Percentiles rank a stretch among this genome's conserved stretches.
Conservation (phyloP, 306 rosid genomes). For the Castanopsis chinensis region DNA sequence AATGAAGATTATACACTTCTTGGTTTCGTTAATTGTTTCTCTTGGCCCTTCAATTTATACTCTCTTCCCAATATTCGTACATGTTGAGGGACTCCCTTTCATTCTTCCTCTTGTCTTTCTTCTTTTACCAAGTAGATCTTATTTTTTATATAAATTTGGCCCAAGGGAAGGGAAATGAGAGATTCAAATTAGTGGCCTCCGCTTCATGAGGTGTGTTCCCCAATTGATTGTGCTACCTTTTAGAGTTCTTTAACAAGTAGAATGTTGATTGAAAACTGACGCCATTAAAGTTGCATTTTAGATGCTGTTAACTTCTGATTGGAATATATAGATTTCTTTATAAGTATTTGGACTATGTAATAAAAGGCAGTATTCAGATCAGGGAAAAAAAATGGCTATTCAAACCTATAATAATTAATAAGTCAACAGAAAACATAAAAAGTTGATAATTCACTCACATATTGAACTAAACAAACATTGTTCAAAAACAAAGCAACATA, state of each 20-base stretch:
- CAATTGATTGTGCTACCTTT: too few relatives aligned
- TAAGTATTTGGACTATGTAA: not conserved
- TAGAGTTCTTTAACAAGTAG: not conserved
- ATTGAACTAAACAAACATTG: conserved; percentile 5
- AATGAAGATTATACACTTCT: not conserved
- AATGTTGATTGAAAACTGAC: not conserved
- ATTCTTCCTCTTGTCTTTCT: not conserved
- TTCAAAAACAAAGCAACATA: conserved; percentile 14
- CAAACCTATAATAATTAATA: not conserved
- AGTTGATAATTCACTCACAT: not conserved
- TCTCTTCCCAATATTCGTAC: too few relatives aligned
- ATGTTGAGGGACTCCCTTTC: not conserved
- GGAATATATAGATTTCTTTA: not conserved
- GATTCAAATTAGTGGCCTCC: too few relatives aligned
- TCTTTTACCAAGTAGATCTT: not conserved
- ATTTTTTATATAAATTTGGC: too few relatives aligned
- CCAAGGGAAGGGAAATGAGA: too few relatives aligned
- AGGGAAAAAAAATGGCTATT: not conserved
- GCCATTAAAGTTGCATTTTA: not conserved
- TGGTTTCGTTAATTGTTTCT: too few relatives aligned
- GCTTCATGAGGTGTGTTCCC: too few relatives aligned
- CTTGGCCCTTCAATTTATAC: too few relatives aligned
- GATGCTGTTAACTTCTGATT: not conserved
- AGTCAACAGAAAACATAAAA: not conserved
- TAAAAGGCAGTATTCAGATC: not conserved